Evolutionary conservation across 2,329 filamentous ascomycete genomes (phyloP).

Genomic region (Corinectria fuckeliana): DNA sequence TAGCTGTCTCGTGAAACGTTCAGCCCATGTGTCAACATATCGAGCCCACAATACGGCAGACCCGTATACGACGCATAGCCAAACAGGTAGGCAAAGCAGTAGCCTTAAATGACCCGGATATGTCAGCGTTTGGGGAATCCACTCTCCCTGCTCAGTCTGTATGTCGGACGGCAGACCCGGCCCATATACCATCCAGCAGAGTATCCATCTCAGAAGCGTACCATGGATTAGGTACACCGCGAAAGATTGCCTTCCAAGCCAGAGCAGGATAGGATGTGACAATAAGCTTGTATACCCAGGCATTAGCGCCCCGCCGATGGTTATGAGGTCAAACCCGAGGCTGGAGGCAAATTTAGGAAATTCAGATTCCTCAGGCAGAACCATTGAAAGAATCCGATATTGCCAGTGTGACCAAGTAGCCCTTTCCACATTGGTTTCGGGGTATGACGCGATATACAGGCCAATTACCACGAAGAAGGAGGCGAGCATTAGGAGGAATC

Average conservation of each 20-base stretch:
- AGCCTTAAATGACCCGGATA: neutral
- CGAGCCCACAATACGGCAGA: neutral
- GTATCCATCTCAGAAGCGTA: neutral
- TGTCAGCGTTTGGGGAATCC: neutral
- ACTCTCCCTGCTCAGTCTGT: neutral
- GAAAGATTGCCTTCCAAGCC: neutral
- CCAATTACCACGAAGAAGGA: neutral
- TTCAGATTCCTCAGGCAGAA: neutral
- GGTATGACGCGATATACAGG: neutral
- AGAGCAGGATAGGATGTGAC: neutral
- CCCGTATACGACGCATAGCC: neutral
- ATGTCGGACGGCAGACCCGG: neutral
- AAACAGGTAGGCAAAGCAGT: neutral
- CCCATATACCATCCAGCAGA: neutral
- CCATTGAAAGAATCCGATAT: neutral
- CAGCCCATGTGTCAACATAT: neutral
- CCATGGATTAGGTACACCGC: neutral
- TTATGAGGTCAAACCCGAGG: neutral
- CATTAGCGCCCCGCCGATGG: neutral
- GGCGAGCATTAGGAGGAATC: neutral
- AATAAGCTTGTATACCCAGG: neutral
- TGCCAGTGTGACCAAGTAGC: neutral
- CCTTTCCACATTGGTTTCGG: neutral
- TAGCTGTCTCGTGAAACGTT: neutral
- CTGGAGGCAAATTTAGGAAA: neutral